Evolutionary conservation across 139 green algal genomes (phyloP), one percentile per base, ranked within the genome.

Genomic region (Chlamydomonas eustigma): DNA sequence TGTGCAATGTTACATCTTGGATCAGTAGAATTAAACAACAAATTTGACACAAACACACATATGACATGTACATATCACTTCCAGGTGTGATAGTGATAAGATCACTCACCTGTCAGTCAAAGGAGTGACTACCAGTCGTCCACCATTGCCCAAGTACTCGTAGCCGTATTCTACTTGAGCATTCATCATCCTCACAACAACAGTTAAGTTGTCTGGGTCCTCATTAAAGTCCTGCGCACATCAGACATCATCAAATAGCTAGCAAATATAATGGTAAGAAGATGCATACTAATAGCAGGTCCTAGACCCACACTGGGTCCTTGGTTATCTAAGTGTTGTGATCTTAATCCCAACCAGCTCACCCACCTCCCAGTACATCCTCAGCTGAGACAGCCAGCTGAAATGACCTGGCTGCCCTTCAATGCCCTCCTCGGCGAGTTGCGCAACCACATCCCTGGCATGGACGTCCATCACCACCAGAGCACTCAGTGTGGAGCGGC

Each of bases 401-500:
- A 93, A 87, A 50, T 86, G 44, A 12, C 44, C 44, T 18, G 44
- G 44, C 44, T 58, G 44, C 44, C 44, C 44, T 18, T 58, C 12
- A 18, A 58, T 58, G 44, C 24, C 58, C 58, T 30, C 44, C 44
- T 12, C 44, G 12, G 44, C 69, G 22, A 76, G 39, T 87, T 80
- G 8, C 81, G 85, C 72, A 33, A 90, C 88, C 73, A 91, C 86
- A 73, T 94, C 90, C 4, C 90, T 81, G 22, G 88, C 89, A 70
- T 94, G 89, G 64, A 94, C 89, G 72, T 94, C 89, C 87, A 93
- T 93, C 28, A 92, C 87, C 44, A 95, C 90, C 82, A 95, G 84
- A 0, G 88, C 89, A 44, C 83, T 86, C 50, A 94, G 80, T 28
- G 89, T 94, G 65, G 84, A 81, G 31, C 89, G 82, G 77, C 92